Evolutionary conservation across 441 rosid species (phyloP).

Genomic region (Eruca vesicaria): DNA sequence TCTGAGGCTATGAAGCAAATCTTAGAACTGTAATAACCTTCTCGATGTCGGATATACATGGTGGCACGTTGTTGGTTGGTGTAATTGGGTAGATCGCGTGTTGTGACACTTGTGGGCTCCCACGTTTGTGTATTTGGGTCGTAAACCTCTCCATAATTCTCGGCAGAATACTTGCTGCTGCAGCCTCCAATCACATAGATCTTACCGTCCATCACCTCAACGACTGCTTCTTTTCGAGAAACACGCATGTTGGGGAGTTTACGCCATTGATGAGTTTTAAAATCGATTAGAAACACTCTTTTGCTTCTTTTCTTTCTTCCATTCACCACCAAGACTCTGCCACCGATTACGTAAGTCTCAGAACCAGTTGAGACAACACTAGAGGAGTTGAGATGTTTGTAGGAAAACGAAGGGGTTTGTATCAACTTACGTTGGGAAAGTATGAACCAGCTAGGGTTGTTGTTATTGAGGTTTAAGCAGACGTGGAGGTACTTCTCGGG

Average conservation of each 20-base stretch:
- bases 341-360: neutral
- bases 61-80: too few species aligned
- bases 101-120: neutral
- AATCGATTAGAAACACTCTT: neutral
- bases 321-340: neutral
- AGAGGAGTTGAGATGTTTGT: neutral
- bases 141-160: neutral
- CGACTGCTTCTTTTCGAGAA: neutral
- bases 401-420: neutral
- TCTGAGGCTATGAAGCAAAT: neutral
- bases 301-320: neutral
- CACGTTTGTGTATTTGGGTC: neutral
- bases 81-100: neutral
- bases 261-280: neutral
- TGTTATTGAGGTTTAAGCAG: neutral
- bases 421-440: neutral
- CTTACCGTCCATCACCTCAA: neutral
- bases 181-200: too few species aligned
- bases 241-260: neutral
- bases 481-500: neutral
- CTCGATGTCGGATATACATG: too few species aligned
- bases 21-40: neutral
- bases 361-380: neutral
- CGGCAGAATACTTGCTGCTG: too few species aligned
- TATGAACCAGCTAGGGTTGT: neutral